These are phyloP conservation scores for Stenogyne calaminthoides DNA, from an alignment of 305 asterid species.

Conservation along the genomic window DNA sequence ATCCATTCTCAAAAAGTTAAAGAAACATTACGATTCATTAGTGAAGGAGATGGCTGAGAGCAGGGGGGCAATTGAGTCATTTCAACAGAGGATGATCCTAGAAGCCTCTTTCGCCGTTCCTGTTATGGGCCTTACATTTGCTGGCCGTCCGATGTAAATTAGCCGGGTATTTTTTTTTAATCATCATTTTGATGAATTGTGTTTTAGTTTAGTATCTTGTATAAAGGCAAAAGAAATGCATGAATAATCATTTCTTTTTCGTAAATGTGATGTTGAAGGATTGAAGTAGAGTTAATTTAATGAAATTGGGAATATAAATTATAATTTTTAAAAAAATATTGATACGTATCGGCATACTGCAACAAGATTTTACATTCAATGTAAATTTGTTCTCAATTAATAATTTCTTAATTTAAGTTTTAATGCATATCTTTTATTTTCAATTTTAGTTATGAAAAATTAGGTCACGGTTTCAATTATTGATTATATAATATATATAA, in stretches of 20 bases:
- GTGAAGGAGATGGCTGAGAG: slow-evolving; percentile 52
- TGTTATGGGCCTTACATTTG: slow-evolving; percentile 63
- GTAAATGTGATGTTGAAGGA: background rate
- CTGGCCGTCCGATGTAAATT: slow-evolving; percentile 29
- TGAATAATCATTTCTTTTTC: background rate
- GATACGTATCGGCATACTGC: background rate
- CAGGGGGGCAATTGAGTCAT: slow-evolving; percentile 43
- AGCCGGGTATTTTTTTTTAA: background rate
- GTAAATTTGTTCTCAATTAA: no score
- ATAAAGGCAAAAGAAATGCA: background rate
- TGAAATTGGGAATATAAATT: background rate
- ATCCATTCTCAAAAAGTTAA: slow-evolving; percentile 48
- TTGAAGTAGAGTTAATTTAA: background rate
- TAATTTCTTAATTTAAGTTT: no score
- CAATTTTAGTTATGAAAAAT: no score
- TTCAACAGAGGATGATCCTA: slow-evolving; percentile 56
- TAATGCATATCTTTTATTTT: background rate
- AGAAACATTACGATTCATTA: slow-evolving; percentile 37
- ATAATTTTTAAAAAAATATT: background rate
- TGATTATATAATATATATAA: background rate
- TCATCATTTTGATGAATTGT: background rate
- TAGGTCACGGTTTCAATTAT: no score
- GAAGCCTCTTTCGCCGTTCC: slow-evolving; percentile 76
- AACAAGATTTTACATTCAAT: background rate
- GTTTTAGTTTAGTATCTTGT: background rate